phyloP scores from a whole-genome alignment of 2,329 filamentous ascomycete species.

The Zasmidium angulare region DNA sequence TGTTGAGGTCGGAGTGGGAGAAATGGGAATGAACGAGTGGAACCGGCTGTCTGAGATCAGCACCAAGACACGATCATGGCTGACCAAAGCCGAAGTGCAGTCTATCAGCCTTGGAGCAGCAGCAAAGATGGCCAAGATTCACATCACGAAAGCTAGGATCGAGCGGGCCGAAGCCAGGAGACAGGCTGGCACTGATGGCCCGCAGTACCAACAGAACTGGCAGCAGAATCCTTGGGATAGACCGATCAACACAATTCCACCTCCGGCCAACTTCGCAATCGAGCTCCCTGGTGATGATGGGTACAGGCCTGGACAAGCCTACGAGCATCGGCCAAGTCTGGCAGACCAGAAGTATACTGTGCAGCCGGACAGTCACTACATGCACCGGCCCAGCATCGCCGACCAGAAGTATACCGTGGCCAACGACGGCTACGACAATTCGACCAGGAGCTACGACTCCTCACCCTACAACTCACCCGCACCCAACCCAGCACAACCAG shows the following conservation, averaged over 20 bases:
- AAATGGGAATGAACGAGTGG: constrained; percentile 99
- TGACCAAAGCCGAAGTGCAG: constrained; percentile 71
- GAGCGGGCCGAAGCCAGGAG: constrained; percentile 49
- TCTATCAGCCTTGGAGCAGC: constrained; percentile 74
- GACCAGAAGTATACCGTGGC: constrained; percentile 61
- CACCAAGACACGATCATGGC: constrained; percentile 83
- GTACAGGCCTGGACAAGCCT: constrained; percentile 47
- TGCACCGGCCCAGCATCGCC: constrained; percentile 53
- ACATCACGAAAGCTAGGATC: constrained; percentile 70
- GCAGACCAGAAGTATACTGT: constrained; percentile 70
- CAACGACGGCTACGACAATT: constrained; percentile 16
- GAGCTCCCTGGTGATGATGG: constrained; percentile 33
- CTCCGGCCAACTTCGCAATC: constrained; percentile 42
- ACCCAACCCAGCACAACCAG: constrained; percentile 10
- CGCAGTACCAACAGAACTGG: constrained; percentile 24
- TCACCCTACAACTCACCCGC: constrained; percentile 17
- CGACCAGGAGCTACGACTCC: constrained; percentile 11
- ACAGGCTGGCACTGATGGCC: constrained; percentile 30
- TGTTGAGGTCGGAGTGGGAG: constrained; percentile 91
- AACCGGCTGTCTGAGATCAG: constrained; percentile 90
- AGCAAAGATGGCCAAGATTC: constrained; percentile 78
- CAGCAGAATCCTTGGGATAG: constrained; percentile 33
- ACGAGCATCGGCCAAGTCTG: constrained; percentile 53
- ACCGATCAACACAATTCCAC: constrained; percentile 34
- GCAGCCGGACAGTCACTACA: constrained; percentile 54